Percentiles rank a stretch among this genome's conserved stretches.
phyloP scores from a whole-genome alignment of 2,329 filamentous ascomycete species.

The Alternaria gaisen region DNA sequence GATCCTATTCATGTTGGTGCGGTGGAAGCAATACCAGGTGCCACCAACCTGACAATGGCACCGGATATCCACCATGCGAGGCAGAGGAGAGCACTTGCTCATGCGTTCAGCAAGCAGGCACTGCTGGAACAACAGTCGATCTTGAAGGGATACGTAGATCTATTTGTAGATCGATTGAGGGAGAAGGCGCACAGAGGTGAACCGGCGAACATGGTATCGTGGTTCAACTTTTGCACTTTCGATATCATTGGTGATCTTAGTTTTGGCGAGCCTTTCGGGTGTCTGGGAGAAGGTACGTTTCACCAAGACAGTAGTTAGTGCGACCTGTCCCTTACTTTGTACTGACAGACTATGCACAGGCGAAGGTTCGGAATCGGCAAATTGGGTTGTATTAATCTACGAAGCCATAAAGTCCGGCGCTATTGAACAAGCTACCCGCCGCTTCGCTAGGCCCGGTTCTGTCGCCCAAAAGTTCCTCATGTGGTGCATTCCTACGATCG shows the following conservation, averaged over 20 bases:
- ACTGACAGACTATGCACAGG: constrained; percentile 16
- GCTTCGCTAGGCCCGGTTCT: constrained; percentile 38
- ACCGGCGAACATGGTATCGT: constrained; percentile 44
- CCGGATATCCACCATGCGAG: constrained; percentile 52
- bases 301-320: neutral
- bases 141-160: constrained; percentile 52
- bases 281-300: constrained; percentile 38
- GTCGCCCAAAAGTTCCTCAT: constrained; percentile 36
- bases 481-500: constrained; percentile 40
- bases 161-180: constrained; percentile 52
- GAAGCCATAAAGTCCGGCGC: constrained; percentile 48
- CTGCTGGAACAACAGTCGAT: constrained; percentile 52
- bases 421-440: constrained; percentile 42
- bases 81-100: constrained; percentile 50
- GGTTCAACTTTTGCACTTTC: constrained; percentile 47
- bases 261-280: constrained; percentile 46
- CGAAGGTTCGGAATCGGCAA: constrained; percentile 43
- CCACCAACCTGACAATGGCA: constrained; percentile 50
- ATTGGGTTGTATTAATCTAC: constrained; percentile 47
- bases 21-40: constrained; percentile 47
- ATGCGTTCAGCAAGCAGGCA: constrained; percentile 54
- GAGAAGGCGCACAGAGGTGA: constrained; percentile 44
- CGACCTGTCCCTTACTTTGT: neutral
- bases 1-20: constrained; percentile 48
- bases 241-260: constrained; percentile 46